phyloP scores from a whole-genome alignment of 306 rosid species.

The Parietaria judaica region DNA sequence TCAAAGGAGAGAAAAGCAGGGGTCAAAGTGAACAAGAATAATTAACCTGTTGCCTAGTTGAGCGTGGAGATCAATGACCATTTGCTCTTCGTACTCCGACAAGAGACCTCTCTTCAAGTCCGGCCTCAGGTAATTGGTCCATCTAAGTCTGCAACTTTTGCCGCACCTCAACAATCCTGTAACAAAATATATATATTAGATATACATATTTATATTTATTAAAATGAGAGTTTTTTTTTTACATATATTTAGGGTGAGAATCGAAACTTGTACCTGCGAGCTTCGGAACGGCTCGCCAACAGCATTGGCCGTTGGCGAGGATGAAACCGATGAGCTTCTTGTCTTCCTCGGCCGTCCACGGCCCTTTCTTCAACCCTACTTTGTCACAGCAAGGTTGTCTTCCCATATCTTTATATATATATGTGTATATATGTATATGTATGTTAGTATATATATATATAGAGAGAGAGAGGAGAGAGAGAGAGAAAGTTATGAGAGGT shows the following conservation, averaged over 20 bases:
- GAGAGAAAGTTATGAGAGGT: neutral
- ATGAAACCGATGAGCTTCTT: constrained; percentile 84
- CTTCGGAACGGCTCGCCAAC: constrained; percentile 97
- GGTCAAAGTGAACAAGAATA: no score
- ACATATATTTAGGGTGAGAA: no score
- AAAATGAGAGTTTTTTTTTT: no score
- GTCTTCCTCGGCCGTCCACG: constrained; percentile 90
- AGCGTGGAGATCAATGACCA: constrained; percentile 92
- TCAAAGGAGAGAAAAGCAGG: no score
- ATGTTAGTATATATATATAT: no score
- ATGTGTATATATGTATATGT: no score
- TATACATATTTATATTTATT: neutral
- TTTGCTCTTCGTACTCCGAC: constrained; percentile 68
- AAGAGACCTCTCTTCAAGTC: constrained; percentile 91
- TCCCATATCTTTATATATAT: constrained; percentile 44
- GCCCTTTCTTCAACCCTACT: constrained; percentile 94
- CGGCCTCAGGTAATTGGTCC: constrained; percentile 89
- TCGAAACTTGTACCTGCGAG: constrained; percentile 52
- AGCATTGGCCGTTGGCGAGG: constrained; percentile 84
- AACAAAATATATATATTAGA: constrained; percentile 12
- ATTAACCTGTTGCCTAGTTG: constrained; percentile 93
- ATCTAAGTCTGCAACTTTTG: constrained; percentile 88
- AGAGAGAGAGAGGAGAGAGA: constrained; percentile 1
- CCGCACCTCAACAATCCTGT: constrained; percentile 91
- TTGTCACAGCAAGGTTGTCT: constrained; percentile 98